Conservation (phyloP, 257 asterid species). For the Solanum pennellii region DNA sequence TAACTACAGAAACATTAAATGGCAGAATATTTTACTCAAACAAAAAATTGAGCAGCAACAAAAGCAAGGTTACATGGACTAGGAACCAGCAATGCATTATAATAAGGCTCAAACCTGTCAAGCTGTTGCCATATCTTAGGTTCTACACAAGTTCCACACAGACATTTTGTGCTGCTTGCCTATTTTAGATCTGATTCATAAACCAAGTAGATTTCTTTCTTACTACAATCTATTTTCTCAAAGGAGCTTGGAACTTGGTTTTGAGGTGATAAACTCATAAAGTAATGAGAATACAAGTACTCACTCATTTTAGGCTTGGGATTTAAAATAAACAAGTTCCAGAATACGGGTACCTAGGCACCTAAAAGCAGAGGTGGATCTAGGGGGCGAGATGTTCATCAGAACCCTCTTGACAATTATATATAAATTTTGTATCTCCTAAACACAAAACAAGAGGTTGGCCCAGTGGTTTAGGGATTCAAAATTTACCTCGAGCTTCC, state of each 20-base stretch:
- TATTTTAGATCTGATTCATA: not conserved
- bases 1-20: not conserved
- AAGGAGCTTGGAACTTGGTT: not conserved
- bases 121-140: not conserved
- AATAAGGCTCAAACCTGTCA: not conserved
- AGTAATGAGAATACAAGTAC: not conserved
- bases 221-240: not conserved
- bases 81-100: not conserved
- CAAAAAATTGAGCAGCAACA: not conserved
- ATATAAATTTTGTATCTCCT: not conserved
- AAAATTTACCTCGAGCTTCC: not conserved
- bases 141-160: not conserved
- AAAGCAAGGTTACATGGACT: not conserved
- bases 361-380: not conserved
- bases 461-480: not conserved
- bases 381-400: not conserved
- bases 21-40: not conserved
- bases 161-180: not conserved
- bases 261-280: not conserved
- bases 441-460: not conserved
- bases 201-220: not conserved
- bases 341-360: not conserved
- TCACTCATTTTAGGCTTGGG: not conserved
- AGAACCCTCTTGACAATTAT: not conserved
- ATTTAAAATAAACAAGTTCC: not conserved